phyloP scores from a whole-genome alignment of 768 basidiomycete species.

The Artomyces pyxidatus region DNA sequence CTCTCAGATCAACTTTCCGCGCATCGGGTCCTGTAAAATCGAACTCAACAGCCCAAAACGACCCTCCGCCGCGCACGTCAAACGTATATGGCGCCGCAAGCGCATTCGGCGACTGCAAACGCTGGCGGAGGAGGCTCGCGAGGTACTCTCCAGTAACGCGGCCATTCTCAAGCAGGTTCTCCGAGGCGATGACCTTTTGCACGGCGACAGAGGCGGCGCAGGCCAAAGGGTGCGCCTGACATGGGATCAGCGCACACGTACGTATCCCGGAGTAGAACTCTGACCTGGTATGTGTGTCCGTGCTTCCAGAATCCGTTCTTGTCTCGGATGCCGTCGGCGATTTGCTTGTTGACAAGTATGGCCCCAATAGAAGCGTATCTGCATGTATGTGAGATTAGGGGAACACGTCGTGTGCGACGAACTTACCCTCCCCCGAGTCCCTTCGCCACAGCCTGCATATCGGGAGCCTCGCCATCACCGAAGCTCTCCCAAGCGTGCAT shows the following conservation, averaged over 20 bases:
- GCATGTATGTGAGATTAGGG: constrained; percentile 2
- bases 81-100: constrained; percentile 58
- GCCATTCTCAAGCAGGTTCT: constrained; percentile 64
- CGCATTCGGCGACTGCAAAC: constrained; percentile 48
- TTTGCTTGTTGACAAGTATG: constrained; percentile 61
- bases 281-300: constrained; percentile 79
- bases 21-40: constrained; percentile 47
- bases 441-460: constrained; percentile 85
- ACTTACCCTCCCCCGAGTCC: constrained; percentile 82
- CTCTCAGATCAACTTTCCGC: constrained; percentile 39
- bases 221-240: constrained; percentile 62
- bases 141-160: constrained; percentile 54
- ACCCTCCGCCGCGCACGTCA: constrained; percentile 78
- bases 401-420: constrained; percentile 1
- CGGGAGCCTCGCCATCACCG: constrained; percentile 70
- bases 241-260: background rate
- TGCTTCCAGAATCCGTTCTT: constrained; percentile 74
- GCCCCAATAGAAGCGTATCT: constrained; percentile 83
- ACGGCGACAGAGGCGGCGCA: constrained; percentile 80
- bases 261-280: constrained; percentile 5
- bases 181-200: constrained; percentile 59
- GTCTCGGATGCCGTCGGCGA: constrained; percentile 61
- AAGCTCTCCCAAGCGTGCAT: constrained; percentile 81
- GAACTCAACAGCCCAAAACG: constrained; percentile 82
- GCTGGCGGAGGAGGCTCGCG: constrained; percentile 40